phyloP scores from a whole-genome alignment of 2,329 filamentous ascomycete species.

The Epichloe brachyelytri region DNA sequence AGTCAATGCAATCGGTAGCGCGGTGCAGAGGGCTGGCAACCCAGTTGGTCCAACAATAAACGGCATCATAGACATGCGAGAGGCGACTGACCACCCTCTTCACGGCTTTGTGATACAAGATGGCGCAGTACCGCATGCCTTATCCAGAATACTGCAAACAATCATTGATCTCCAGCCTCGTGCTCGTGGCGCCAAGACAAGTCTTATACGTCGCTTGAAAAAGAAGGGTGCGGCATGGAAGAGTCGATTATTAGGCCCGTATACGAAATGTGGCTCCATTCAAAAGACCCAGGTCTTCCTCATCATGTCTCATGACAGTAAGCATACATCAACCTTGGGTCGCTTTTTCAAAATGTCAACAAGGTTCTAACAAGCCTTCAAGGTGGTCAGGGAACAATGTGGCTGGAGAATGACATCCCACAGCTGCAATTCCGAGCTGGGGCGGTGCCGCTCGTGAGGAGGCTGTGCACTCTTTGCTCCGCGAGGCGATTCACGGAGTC shows the following conservation, averaged over 20 bases:
- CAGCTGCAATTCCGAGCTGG: constrained; percentile 47
- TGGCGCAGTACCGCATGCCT: constrained; percentile 44
- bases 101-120: constrained; percentile 54
- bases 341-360: neutral
- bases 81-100: constrained; percentile 34
- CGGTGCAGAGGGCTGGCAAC: constrained; percentile 5
- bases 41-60: constrained; percentile 51
- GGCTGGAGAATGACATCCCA: constrained; percentile 45
- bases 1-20: constrained; percentile 42
- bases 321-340: constrained; percentile 4
- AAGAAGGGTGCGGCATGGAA: constrained; percentile 17
- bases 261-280: constrained; percentile 40
- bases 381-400: constrained; percentile 46
- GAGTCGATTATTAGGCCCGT: constrained; percentile 46
- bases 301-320: constrained; percentile 53
- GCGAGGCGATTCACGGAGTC: constrained; percentile 40
- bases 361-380: neutral
- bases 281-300: constrained; percentile 51
- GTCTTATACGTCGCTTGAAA: constrained; percentile 1
- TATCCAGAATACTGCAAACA: constrained; percentile 41
- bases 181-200: constrained; percentile 22
- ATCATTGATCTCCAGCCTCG: constrained; percentile 34
- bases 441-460: constrained; percentile 42
- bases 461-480: constrained; percentile 37
- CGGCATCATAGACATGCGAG: constrained; percentile 46